Evolutionary conservation across 2,329 filamentous ascomycete genomes (phyloP).

Genomic region (Sarocladium kiliense): DNA sequence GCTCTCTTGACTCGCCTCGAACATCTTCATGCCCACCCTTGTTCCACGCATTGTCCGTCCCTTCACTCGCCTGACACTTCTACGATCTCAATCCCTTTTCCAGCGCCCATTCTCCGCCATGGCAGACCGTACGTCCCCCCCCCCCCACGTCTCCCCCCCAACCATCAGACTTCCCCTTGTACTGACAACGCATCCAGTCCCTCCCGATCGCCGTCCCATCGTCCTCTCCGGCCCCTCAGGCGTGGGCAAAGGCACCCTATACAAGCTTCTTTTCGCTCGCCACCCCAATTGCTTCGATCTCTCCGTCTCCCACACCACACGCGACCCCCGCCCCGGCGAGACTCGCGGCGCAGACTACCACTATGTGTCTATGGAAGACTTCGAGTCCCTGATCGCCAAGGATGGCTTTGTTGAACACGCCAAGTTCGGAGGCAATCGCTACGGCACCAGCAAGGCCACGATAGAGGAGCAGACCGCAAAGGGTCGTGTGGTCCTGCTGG

Average conservation of each 20-base stretch:
- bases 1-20: neutral
- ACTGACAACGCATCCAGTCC: neutral
- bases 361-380: slow-evolving; percentile 63
- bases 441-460: slow-evolving; percentile 77
- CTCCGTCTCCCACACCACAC: slow-evolving; percentile 73
- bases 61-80: neutral
- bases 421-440: slow-evolving; percentile 78
- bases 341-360: slow-evolving; percentile 75
- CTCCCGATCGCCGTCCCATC: slow-evolving; percentile 53
- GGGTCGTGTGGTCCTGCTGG: slow-evolving; percentile 73
- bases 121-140: slow-evolving; percentile 5
- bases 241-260: slow-evolving; percentile 77
- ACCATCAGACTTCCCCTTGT: neutral
- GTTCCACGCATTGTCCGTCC: neutral
- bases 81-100: neutral
- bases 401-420: slow-evolving; percentile 82
- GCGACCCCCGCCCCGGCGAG: slow-evolving; percentile 70
- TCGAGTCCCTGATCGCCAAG: slow-evolving; percentile 61
- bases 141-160: neutral
- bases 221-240: slow-evolving; percentile 78
- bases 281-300: slow-evolving; percentile 48
- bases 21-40: neutral
- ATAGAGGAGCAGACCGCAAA: slow-evolving; percentile 69
- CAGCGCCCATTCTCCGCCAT: neutral
- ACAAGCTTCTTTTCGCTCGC: slow-evolving; percentile 61